Conservation (phyloP, 164 flowering plant species). For the Stephania yunnanensis region DNA sequence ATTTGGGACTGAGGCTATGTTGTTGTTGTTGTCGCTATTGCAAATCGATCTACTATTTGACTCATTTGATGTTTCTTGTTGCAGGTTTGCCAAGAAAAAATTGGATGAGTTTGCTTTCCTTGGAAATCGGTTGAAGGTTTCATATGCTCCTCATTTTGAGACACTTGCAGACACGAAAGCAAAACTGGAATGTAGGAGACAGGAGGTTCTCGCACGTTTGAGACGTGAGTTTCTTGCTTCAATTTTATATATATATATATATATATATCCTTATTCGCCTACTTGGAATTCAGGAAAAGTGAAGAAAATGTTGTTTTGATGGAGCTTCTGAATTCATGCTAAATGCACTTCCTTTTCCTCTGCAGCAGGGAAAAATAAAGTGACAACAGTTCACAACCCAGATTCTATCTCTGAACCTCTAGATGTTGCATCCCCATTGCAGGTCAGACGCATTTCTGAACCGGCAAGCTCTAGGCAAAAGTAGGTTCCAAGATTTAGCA, state of each 20-base stretch:
- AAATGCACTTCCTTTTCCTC: conserved; percentile 6
- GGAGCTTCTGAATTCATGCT: not conserved
- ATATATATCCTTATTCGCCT: no score
- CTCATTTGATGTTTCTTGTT: not conserved
- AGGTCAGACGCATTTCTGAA: conserved; percentile 9
- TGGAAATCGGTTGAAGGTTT: conserved; percentile 70
- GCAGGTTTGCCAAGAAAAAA: conserved; percentile 90
- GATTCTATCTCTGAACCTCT: conserved; percentile 19
- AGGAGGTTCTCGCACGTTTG: conserved; percentile 67
- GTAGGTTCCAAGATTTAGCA: conserved; percentile 13
- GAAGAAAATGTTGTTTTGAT: not conserved
- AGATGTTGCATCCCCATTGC: conserved; percentile 18
- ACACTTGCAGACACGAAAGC: conserved; percentile 69
- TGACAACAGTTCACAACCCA: conserved; percentile 12
- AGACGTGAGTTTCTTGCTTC: conserved; percentile 43
- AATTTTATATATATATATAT: no score
- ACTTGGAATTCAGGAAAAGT: no score
- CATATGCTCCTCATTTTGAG: conserved; percentile 87
- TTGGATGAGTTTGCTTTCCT: conserved; percentile 77
- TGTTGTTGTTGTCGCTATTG: not conserved
- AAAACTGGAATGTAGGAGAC: conserved; percentile 75
- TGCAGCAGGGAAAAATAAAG: conserved; percentile 52
- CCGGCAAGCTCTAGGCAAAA: conserved; percentile 19
- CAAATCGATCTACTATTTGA: not conserved
- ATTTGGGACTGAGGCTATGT: no score